Percentiles rank a stretch among this genome's conserved stretches.
phyloP scores from a whole-genome alignment of 1,284 basidiomycete genomes.

The Apiotrichum gamsii region DNA sequence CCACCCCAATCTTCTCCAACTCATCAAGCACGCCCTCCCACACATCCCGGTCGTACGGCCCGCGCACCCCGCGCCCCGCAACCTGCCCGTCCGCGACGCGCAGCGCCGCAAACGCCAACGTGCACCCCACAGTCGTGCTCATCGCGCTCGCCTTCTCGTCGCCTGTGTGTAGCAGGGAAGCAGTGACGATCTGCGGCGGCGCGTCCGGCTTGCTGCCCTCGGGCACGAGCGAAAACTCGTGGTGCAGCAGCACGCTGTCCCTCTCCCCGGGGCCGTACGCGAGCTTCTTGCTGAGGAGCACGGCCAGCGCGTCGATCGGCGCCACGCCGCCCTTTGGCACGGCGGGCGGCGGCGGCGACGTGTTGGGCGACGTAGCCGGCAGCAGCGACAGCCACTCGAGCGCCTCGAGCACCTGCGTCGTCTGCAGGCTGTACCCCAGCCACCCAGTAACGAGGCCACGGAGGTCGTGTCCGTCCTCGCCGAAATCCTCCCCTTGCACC shows the following conservation, averaged over 20 bases:
- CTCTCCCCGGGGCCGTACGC: conserved; percentile 66
- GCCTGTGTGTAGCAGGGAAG: conserved; percentile 68
- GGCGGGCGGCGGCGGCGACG: not conserved
- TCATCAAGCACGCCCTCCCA: conserved; percentile 59
- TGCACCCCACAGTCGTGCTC: conserved; percentile 81
- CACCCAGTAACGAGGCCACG: no score
- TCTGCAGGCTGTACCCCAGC: no score
- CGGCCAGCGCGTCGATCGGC: conserved; percentile 74
- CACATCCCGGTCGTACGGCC: conserved; percentile 58
- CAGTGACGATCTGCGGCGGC: conserved; percentile 62
- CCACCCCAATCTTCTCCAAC: conserved; percentile 59
- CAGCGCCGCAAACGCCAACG: conserved; percentile 71
- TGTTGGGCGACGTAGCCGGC: conserved; percentile 31
- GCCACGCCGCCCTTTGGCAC: conserved; percentile 27
- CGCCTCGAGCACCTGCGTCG: no score
- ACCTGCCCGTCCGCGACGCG: conserved; percentile 65
- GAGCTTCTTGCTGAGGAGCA: conserved; percentile 67
- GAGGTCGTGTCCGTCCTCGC: no score
- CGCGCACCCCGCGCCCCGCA: conserved; percentile 57
- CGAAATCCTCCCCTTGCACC: no score
- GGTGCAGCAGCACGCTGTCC: conserved; percentile 81
- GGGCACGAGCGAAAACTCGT: conserved; percentile 57
- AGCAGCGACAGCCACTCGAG: conserved; percentile 56
- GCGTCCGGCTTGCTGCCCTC: conserved; percentile 11
- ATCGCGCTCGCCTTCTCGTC: conserved; percentile 66